Conservation (phyloP, 2,329 filamentous ascomycete species). For the Apiospora aurea region DNA sequence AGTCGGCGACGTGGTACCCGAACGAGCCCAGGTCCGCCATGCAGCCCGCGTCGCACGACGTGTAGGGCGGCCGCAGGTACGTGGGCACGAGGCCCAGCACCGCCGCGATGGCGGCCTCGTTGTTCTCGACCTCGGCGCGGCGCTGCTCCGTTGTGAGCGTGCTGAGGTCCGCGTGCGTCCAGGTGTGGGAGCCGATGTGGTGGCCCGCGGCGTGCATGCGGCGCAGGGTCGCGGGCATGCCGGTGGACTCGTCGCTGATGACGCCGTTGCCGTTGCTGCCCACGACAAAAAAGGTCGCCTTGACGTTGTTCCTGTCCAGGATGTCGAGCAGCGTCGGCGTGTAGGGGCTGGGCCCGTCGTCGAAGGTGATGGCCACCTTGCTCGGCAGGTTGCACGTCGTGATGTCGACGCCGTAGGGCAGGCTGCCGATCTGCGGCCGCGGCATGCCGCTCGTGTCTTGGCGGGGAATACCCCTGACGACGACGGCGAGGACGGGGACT, state of each 20-base stretch:
- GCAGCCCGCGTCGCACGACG: constrained; percentile 24
- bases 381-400: constrained; percentile 29
- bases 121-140: constrained; percentile 50
- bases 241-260: constrained; percentile 29
- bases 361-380: constrained; percentile 36
- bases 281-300: constrained; percentile 38
- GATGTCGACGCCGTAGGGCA: constrained; percentile 28
- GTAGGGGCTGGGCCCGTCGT: constrained; percentile 36
- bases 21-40: constrained; percentile 17
- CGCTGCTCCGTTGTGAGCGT: constrained; percentile 43
- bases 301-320: constrained; percentile 27
- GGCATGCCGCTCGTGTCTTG: not conserved
- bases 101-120: constrained; percentile 53
- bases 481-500: not conserved
- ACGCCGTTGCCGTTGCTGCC: constrained; percentile 53
- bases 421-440: constrained; percentile 6
- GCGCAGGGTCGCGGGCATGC: constrained; percentile 49
- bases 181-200: constrained; percentile 57
- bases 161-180: constrained; percentile 52
- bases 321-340: constrained; percentile 33
- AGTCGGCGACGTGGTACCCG: constrained; percentile 26
- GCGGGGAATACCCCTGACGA: not conserved
- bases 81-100: constrained; percentile 54
- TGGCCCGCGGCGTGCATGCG: constrained; percentile 54
- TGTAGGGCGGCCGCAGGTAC: constrained; percentile 40